A percentile compares a stretch with the other conserved stretches of the same genome.
phyloP scores from a whole-genome alignment of 768 basidiomycete species.

The Amylocystis lapponica region DNA sequence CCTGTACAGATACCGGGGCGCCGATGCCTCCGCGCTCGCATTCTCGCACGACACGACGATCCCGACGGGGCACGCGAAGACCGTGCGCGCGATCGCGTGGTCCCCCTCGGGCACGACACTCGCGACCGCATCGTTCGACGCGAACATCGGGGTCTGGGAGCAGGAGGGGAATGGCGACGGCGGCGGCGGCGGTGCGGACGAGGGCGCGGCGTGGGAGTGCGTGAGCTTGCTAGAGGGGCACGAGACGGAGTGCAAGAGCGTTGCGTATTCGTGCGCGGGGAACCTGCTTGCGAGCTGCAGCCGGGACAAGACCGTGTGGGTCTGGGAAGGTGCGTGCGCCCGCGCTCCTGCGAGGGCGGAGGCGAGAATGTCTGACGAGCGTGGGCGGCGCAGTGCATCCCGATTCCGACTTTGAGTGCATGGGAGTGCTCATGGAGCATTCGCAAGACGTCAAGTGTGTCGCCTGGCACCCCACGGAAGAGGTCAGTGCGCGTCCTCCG shows the following conservation, averaged over 20 bases:
- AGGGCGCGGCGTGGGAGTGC: constrained; percentile 66
- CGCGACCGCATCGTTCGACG: constrained; percentile 92
- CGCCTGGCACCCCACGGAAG: constrained; percentile 92
- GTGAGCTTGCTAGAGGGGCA: constrained; percentile 86
- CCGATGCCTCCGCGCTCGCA: constrained; percentile 18
- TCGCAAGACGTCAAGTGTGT: constrained; percentile 94
- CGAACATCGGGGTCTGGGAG: constrained; percentile 90
- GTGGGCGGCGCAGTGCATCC: constrained; percentile 58
- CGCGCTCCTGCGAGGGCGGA: not conserved
- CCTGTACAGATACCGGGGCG: constrained; percentile 59
- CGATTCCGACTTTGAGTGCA: constrained; percentile 90
- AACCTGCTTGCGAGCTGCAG: constrained; percentile 89
- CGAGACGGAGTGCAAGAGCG: constrained; percentile 93
- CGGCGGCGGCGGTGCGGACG: constrained; percentile 21
- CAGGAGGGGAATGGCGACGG: constrained; percentile 46
- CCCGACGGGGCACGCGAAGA: constrained; percentile 79
- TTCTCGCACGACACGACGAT: constrained; percentile 63
- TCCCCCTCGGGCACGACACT: constrained; percentile 80
- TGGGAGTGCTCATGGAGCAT: constrained; percentile 96
- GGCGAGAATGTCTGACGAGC: not conserved
- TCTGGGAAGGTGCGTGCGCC: constrained; percentile 84
- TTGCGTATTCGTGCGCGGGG: constrained; percentile 74
- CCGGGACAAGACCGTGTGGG: constrained; percentile 97
- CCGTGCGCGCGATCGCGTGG: constrained; percentile 86
- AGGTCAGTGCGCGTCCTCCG: constrained; percentile 46